Conservation (phyloP, 139 green algal genomes). For the Desmodesmus armatus region DNA sequence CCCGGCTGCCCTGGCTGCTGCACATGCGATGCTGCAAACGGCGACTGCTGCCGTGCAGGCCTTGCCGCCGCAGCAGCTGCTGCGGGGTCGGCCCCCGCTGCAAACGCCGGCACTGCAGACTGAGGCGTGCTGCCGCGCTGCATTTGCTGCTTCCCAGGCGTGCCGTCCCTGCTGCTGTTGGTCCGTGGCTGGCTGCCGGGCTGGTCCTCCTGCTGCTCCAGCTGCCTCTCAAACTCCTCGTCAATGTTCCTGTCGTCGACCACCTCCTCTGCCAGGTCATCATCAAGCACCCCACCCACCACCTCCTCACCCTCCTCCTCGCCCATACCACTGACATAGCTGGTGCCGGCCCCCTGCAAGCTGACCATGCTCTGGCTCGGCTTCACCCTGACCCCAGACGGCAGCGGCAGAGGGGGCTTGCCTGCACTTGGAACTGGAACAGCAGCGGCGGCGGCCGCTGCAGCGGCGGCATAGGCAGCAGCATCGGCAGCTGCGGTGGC, state of each 20-base stretch:
- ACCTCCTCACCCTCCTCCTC: constrained; percentile 37
- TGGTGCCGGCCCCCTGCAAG: neutral
- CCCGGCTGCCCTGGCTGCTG: constrained; percentile 2
- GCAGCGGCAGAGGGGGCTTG: no score
- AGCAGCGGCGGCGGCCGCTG: neutral
- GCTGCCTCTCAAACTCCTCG: constrained; percentile 40
- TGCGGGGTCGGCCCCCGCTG: constrained; percentile 6
- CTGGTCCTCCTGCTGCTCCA: constrained; percentile 30
- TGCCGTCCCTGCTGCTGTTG: constrained; percentile 12
- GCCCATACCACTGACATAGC: neutral
- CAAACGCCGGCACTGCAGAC: neutral
- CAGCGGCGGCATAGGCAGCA: neutral
- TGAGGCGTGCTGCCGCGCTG: constrained; percentile 14
- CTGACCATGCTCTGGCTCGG: constrained; percentile 37
- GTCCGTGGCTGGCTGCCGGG: neutral
- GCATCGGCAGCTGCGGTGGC: neutral
- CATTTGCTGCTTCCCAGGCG: neutral
- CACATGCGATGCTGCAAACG: neutral
- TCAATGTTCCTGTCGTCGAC: constrained; percentile 36
- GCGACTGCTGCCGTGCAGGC: neutral
- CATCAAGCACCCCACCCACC: neutral
- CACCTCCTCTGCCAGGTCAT: constrained; percentile 45
- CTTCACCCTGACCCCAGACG: neutral
- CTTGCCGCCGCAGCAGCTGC: constrained; percentile 1
- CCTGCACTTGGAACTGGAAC: neutral